A percentile compares a stretch with the other conserved stretches of the same genome.
Evolutionary conservation across 179 eudicot genomes (phyloP).

Genomic region (Amaranthus tricolor): DNA sequence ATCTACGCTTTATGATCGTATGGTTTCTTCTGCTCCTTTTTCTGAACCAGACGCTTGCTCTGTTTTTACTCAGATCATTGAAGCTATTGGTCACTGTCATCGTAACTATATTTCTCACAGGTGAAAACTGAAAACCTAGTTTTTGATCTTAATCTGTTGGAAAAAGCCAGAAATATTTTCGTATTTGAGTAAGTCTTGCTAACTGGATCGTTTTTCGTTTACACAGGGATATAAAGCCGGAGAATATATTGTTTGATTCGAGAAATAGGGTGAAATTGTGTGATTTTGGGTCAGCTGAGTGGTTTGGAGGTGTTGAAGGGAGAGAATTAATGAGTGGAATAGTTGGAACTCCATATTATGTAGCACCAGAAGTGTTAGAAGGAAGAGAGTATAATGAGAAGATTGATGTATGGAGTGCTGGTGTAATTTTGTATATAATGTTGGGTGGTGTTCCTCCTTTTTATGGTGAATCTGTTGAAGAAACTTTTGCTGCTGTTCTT

Average conservation of each 20-base stretch:
- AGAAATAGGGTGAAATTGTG: slow-evolving; percentile 55
- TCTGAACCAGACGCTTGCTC: slow-evolving; percentile 53
- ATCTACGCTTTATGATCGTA: slow-evolving; percentile 49
- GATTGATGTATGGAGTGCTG: slow-evolving; percentile 87
- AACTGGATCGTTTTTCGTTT: background rate
- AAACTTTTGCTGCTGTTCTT: slow-evolving; percentile 72
- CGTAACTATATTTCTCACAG: slow-evolving; percentile 64
- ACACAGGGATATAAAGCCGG: slow-evolving; percentile 70
- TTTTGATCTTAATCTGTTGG: background rate
- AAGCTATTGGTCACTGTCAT: slow-evolving; percentile 66
- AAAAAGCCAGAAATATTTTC: background rate
- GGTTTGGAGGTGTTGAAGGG: slow-evolving; percentile 45
- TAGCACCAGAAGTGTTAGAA: slow-evolving; percentile 80
- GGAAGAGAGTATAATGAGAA: slow-evolving; percentile 83
- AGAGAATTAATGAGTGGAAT: slow-evolving; percentile 55
- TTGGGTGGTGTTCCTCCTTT: slow-evolving; percentile 81
- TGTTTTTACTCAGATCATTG: slow-evolving; percentile 38
- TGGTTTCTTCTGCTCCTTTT: slow-evolving; percentile 29
- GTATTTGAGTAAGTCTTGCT: background rate
- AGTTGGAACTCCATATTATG: slow-evolving; percentile 93
- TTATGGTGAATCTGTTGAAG: slow-evolving; percentile 62
- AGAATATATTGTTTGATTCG: slow-evolving; percentile 65
- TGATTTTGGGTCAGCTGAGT: slow-evolving; percentile 90
- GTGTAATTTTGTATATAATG: slow-evolving; percentile 85
- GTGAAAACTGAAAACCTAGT: background rate